Percentiles rank a stretch among this genome's conserved stretches.
Conservation (phyloP, 208 protist genomes). For the Leishmania arabica region DNA sequence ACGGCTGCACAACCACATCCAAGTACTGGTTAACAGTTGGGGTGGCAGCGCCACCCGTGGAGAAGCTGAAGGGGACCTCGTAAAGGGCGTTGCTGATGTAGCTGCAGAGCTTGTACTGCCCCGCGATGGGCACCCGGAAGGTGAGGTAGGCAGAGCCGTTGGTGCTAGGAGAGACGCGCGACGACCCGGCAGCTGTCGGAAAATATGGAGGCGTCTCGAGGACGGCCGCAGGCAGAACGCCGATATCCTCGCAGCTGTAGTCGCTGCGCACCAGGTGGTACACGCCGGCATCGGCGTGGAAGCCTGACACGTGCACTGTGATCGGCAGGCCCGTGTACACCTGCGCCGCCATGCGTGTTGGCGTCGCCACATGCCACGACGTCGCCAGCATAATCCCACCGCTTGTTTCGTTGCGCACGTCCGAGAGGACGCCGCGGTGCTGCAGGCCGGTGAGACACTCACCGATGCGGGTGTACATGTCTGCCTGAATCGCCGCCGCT, state of each 20-base stretch:
- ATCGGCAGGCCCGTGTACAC: conserved; percentile 19
- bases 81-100: conserved; percentile 41
- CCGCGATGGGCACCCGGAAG: conserved; percentile 43
- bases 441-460: conserved; percentile 36
- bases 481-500: conserved; percentile 19
- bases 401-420: conserved; percentile 45
- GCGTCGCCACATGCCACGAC: conserved; percentile 33
- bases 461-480: conserved; percentile 40
- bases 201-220: not conserved
- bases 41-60: conserved; percentile 15
- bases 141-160: conserved; percentile 13
- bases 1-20: conserved; percentile 19
- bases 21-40: conserved; percentile 8
- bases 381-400: conserved; percentile 35
- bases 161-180: not conserved
- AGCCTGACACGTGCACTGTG: conserved; percentile 32
- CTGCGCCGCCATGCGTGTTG: conserved; percentile 14
- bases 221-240: conserved; percentile 22
- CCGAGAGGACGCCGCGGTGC: conserved; percentile 17
- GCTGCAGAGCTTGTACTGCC: conserved; percentile 59
- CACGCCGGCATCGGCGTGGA: conserved; percentile 13
- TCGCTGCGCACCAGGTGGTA: conserved; percentile 28
- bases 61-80: conserved; percentile 39
- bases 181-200: not conserved
- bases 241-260: conserved; percentile 29